Evolutionary conservation across 345 rosid genomes (phyloP).

Genomic region (Isatis tinctoria): DNA sequence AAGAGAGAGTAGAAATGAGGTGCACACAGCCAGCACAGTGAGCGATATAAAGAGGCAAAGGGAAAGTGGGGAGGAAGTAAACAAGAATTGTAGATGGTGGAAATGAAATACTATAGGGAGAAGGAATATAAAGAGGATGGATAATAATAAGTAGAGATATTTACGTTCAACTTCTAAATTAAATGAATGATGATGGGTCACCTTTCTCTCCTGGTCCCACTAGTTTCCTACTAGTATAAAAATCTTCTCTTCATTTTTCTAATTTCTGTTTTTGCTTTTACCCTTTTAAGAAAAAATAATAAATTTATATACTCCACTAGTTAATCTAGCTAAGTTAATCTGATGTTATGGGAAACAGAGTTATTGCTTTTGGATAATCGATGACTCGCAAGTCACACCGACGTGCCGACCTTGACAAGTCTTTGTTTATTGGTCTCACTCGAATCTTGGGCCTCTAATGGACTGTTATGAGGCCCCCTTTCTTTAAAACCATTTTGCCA

Average conservation of each 20-base stretch:
- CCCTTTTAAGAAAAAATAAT: no score
- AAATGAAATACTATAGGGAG: background rate
- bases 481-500: background rate
- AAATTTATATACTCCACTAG: no score
- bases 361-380: conserved; percentile 13
- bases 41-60: background rate
- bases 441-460: background rate
- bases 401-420: conserved; percentile 21
- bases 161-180: no score
- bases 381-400: conserved; percentile 22
- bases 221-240: background rate
- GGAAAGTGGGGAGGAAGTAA: background rate
- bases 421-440: background rate
- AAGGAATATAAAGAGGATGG: background rate
- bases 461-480: background rate
- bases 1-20: background rate
- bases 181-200: background rate
- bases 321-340: no score
- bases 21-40: background rate
- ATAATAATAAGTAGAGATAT: background rate
- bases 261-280: background rate
- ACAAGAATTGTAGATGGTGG: background rate
- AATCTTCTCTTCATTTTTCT: background rate
- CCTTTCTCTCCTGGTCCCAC: conserved; percentile 7
- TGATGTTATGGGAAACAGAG: conserved; percentile 4